phyloP scores from a whole-genome alignment of 495 filamentous ascomycete species.

The Tetracladium setigerum region DNA sequence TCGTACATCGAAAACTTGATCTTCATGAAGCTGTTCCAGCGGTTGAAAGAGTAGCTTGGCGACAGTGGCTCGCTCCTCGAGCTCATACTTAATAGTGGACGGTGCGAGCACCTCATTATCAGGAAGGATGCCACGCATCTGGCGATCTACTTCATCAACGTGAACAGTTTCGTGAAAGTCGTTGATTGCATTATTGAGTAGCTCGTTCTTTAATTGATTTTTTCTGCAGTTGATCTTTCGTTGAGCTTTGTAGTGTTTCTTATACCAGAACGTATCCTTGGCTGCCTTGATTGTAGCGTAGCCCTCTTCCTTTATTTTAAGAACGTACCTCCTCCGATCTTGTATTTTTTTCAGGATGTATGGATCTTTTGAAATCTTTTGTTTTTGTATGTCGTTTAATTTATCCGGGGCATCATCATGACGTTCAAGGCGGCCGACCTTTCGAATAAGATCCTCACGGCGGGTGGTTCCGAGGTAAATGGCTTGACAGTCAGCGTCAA shows the following conservation, averaged over 20 bases:
- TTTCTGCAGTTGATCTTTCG: background rate
- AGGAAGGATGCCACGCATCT: slow-evolving; percentile 4
- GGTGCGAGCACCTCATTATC: background rate
- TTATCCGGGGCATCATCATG: background rate
- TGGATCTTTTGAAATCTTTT: background rate
- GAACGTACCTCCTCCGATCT: background rate
- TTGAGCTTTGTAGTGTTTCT: background rate
- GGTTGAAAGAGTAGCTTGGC: slow-evolving; percentile 7
- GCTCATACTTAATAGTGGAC: slow-evolving; percentile 4
- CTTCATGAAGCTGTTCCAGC: background rate
- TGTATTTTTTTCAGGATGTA: background rate
- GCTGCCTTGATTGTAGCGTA: slow-evolving; percentile 9
- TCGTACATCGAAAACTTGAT: slow-evolving; percentile 1
- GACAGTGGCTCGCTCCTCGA: slow-evolving; percentile 7
- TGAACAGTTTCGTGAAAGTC: slow-evolving; percentile 9
- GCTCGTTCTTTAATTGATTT: background rate
- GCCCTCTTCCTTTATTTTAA: background rate
- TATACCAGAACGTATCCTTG: background rate
- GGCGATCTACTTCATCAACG: slow-evolving; percentile 2
- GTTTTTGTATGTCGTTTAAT: background rate
- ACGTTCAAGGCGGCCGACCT: background rate
- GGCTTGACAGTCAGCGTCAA: slow-evolving; percentile 8
- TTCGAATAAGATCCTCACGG: slow-evolving; percentile 11
- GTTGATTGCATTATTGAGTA: slow-evolving; percentile 8
- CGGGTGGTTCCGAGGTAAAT: slow-evolving; percentile 9